Conservation (phyloP, 345 rosid species). For the Gossypium herbaceum region DNA sequence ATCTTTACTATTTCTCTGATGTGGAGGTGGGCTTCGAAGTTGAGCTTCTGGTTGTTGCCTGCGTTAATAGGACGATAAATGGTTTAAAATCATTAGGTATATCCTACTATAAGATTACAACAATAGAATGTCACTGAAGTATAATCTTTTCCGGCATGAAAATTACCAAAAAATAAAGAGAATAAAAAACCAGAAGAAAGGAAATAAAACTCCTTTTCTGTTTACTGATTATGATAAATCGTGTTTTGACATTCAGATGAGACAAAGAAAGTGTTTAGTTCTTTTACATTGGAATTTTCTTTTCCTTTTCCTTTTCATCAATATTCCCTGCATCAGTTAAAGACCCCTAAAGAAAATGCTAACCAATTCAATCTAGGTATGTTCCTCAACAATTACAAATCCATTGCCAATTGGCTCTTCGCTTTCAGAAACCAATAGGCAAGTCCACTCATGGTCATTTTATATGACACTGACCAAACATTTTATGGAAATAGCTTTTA, state of each 20-base stretch:
- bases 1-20: constrained; percentile 36
- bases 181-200: not conserved
- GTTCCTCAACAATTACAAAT: not conserved
- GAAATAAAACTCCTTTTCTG: not conserved
- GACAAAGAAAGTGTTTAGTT: not conserved
- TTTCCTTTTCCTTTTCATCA: not conserved
- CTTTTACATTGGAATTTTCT: not conserved
- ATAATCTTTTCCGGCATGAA: not conserved
- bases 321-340: not conserved
- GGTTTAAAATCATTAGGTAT: not conserved
- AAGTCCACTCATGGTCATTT: not conserved
- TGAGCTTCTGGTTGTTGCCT: constrained; percentile 69
- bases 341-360: not conserved
- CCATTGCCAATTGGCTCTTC: not conserved
- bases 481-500: not conserved
- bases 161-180: not conserved
- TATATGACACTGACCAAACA: not conserved
- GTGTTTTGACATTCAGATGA: not conserved
- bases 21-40: constrained; percentile 36
- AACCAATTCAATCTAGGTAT: not conserved
- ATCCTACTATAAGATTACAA: not conserved
- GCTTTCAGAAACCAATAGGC: not conserved
- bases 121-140: not conserved
- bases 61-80: constrained; percentile 1
- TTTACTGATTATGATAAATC: not conserved